These are phyloP conservation scores for Gynochthodes officinalis DNA, from an alignment of 257 asterid genomes.

Conservation along the genomic window DNA sequence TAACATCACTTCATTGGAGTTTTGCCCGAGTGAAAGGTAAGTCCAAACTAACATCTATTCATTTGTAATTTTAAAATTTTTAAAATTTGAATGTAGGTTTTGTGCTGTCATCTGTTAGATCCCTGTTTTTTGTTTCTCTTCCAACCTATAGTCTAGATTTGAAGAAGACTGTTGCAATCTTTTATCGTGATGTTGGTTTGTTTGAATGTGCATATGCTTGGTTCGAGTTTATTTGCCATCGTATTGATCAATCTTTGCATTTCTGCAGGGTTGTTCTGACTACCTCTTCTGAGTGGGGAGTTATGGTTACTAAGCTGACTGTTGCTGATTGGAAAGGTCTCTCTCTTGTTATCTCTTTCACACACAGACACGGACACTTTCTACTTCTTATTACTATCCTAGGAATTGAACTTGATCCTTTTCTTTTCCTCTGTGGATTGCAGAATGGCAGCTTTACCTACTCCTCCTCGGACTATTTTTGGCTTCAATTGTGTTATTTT, in stretches of 20 bases:
- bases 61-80: background rate
- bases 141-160: background rate
- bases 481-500: slow-evolving; percentile 72
- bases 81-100: background rate
- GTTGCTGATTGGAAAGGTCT: slow-evolving; percentile 98
- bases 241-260: slow-evolving; percentile 3
- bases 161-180: background rate
- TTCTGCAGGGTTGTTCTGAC: slow-evolving; percentile 75
- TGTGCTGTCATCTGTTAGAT: background rate
- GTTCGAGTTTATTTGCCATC: background rate
- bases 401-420: background rate
- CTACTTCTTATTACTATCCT: background rate
- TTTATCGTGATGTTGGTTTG: background rate
- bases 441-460: slow-evolving; percentile 95
- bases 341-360: slow-evolving; percentile 13
- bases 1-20: slow-evolving; percentile 63
- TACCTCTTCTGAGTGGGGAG: slow-evolving; percentile 86
- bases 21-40: slow-evolving; percentile 93
- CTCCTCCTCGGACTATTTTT: slow-evolving; percentile 74
- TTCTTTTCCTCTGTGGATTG: slow-evolving; percentile 16
- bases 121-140: no score
- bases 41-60: background rate
- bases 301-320: slow-evolving; percentile 63
- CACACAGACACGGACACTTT: background rate
- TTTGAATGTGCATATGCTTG: background rate